Percentiles rank a stretch among this genome's conserved stretches.
Evolutionary conservation across 345 rosid species (phyloP).

Genomic region (Cardamine chenopodiifolia): DNA sequence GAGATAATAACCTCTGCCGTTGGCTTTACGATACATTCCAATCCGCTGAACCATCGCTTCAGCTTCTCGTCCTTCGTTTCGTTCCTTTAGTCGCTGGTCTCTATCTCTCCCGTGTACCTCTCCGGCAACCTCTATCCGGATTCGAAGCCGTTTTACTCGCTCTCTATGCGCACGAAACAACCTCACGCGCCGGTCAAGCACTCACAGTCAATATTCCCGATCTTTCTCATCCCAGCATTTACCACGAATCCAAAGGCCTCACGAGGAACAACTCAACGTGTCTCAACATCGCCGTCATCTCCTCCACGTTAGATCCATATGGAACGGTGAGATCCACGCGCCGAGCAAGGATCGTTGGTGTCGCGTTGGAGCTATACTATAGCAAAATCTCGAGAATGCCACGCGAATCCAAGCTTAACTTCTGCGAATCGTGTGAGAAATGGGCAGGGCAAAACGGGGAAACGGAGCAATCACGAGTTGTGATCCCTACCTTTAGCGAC

Average conservation of each 20-base stretch:
- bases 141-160: conserved; percentile 83
- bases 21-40: conserved; percentile 96
- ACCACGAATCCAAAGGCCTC: conserved; percentile 62
- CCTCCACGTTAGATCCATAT: conserved; percentile 76
- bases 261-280: conserved; percentile 52
- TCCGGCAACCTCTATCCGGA: conserved; percentile 69
- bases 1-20: conserved; percentile 78
- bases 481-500: conserved; percentile 15
- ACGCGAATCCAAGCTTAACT: conserved; percentile 61
- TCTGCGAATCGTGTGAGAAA: conserved; percentile 64
- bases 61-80: conserved; percentile 73
- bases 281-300: conserved; percentile 62
- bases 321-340: conserved; percentile 75
- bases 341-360: conserved; percentile 72
- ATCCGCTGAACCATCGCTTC: conserved; percentile 57
- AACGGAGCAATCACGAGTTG: conserved; percentile 24
- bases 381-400: conserved; percentile 61
- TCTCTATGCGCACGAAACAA: conserved; percentile 74
- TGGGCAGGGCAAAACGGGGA: conserved; percentile 66
- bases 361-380: conserved; percentile 73
- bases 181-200: conserved; percentile 63
- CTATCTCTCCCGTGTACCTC: conserved; percentile 75
- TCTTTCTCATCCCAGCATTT: conserved; percentile 67
- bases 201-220: conserved; percentile 71
- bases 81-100: conserved; percentile 68